Conservation (phyloP, 2,329 filamentous ascomycete species). For the Arthrobotrys entomopaga region DNA sequence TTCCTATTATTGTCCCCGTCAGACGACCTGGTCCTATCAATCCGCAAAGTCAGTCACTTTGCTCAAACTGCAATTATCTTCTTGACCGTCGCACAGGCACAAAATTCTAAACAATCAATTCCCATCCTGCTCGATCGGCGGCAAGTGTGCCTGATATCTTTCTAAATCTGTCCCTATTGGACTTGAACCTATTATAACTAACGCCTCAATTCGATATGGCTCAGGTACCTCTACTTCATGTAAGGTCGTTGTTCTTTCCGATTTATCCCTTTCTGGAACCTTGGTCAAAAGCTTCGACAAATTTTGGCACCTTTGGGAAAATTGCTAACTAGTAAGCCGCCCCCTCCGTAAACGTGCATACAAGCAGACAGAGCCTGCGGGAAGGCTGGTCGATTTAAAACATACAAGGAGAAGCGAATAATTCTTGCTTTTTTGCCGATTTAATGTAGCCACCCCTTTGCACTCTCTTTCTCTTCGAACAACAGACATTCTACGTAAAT, state of each 20-base stretch:
- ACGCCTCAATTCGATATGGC: constrained; percentile 36
- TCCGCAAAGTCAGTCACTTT: constrained; percentile 25
- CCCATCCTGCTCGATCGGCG: constrained; percentile 44
- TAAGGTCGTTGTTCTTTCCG: constrained; percentile 21
- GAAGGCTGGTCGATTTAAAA: constrained; percentile 53
- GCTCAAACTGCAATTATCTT: constrained; percentile 37
- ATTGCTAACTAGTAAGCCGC: constrained; percentile 29
- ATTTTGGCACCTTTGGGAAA: not conserved
- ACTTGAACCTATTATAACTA: constrained; percentile 16
- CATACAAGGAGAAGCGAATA: constrained; percentile 53
- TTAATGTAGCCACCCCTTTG: constrained; percentile 50
- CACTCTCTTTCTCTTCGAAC: constrained; percentile 34
- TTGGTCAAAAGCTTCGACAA: constrained; percentile 34
- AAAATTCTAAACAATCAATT: constrained; percentile 31
- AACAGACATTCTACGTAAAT: constrained; percentile 20
- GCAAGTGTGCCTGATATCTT: constrained; percentile 46
- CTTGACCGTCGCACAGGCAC: constrained; percentile 46
- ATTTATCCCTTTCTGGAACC: constrained; percentile 21
- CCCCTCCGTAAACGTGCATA: constrained; percentile 50
- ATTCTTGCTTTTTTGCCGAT: constrained; percentile 52
- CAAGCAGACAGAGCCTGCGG: constrained; percentile 33
- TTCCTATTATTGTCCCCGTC: constrained; percentile 55
- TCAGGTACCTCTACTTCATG: constrained; percentile 46
- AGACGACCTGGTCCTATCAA: constrained; percentile 52
- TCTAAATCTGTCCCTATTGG: constrained; percentile 33